Conservation (phyloP, 345 rosid species). For the Pistacia vera region DNA sequence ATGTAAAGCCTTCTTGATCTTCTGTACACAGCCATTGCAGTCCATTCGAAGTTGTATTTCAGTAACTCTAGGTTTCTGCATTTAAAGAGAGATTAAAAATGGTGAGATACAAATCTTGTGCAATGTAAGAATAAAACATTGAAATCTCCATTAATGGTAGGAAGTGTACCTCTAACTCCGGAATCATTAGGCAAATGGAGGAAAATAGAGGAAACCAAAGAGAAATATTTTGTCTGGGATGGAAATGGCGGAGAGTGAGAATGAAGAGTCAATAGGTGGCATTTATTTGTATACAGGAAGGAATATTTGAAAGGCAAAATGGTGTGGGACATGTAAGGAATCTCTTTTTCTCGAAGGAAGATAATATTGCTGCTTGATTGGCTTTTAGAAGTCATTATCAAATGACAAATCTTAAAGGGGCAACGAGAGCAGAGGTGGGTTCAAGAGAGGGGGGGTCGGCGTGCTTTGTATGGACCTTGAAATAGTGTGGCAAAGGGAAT, state of each 20-base stretch:
- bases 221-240: conserved; percentile 14
- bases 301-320: conserved; percentile 60
- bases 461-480: conserved; percentile 16
- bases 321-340: conserved; percentile 71
- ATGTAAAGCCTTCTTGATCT: conserved; percentile 67
- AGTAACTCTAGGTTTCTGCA: conserved; percentile 62
- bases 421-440: conserved; percentile 3
- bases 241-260: conserved; percentile 30
- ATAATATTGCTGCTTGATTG: conserved; percentile 16
- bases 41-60: conserved; percentile 78
- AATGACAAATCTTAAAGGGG: conserved; percentile 14
- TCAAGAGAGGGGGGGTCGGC: conserved; percentile 12
- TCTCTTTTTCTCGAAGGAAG: conserved; percentile 30
- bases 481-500: conserved; percentile 29
- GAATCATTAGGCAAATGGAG: conserved; percentile 39
- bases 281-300: conserved; percentile 40
- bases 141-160: not conserved
- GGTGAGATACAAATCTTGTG: conserved; percentile 16
- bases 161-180: conserved; percentile 45
- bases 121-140: not conserved
- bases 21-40: conserved; percentile 80
- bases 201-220: conserved; percentile 27
- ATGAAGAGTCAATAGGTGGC: conserved; percentile 47
- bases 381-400: conserved; percentile 28
- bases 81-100: not conserved